Percentiles rank a stretch among this genome's conserved stretches.
phyloP scores from a whole-genome alignment of 148 eudicot genomes.

The Camellia lanceoleosa region DNA sequence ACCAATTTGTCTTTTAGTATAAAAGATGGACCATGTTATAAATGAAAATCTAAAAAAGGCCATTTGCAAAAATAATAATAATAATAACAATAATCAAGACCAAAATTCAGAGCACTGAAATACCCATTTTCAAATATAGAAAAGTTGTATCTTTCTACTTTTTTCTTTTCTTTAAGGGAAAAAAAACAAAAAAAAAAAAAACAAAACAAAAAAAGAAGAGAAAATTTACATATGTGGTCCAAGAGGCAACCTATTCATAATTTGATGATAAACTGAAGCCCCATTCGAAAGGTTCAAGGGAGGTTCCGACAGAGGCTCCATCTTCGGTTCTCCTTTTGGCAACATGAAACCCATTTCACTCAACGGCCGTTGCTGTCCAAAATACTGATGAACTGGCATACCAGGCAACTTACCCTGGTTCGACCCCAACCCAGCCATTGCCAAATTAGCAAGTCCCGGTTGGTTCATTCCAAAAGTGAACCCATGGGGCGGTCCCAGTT shows the following conservation, averaged over 20 bases:
- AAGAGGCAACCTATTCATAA: conserved; percentile 45
- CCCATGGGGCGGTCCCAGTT: conserved; percentile 28
- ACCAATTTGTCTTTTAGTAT: not conserved
- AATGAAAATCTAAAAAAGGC: not conserved
- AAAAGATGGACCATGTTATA: not conserved
- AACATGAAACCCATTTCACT: conserved; percentile 37
- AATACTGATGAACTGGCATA: conserved; percentile 23
- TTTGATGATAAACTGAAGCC: conserved; percentile 38
- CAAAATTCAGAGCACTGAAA: conserved; percentile 11
- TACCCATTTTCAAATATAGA: not conserved
- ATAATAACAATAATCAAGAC: conserved; percentile 12
- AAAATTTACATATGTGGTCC: conserved; percentile 47
- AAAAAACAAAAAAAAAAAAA: not conserved
- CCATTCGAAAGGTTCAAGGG: conserved; percentile 30
- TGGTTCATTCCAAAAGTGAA: conserved; percentile 44
- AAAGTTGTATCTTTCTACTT: conserved; percentile 8
- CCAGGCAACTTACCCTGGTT: conserved; percentile 29
- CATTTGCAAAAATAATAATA: conserved; percentile 7
- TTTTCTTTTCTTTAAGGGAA: conserved; percentile 7
- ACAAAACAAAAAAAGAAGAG: not conserved
- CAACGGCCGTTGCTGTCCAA: conserved; percentile 27
- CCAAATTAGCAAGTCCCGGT: conserved; percentile 33
- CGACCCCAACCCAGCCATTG: conserved; percentile 34
- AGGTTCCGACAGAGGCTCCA: conserved; percentile 43
- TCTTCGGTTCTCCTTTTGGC: conserved; percentile 43